These are phyloP conservation scores for Pseudogymnoascus sp. DNA, from an alignment of 2,329 filamentous ascomycete genomes.

Conservation along the genomic window DNA sequence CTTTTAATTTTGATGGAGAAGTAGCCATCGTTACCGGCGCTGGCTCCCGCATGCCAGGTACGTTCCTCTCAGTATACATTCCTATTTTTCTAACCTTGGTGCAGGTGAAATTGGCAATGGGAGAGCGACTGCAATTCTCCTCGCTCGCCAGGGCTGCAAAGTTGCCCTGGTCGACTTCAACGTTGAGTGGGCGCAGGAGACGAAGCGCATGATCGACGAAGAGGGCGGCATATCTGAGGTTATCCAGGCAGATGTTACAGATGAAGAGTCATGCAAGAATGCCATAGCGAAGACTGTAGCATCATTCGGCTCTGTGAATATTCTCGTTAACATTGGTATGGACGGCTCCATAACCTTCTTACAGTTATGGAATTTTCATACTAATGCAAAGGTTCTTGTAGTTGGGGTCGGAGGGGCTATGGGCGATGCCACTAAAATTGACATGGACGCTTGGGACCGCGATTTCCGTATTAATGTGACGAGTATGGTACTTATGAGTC, in stretches of 20 bases:
- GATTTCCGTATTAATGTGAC: slow-evolving; percentile 53
- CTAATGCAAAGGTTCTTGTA: slow-evolving; percentile 21
- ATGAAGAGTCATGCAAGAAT: slow-evolving; percentile 40
- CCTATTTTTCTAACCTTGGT: slow-evolving; percentile 14
- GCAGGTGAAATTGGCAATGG: slow-evolving; percentile 54
- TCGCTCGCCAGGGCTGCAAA: slow-evolving; percentile 48
- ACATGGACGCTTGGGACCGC: slow-evolving; percentile 47
- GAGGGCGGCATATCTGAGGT: slow-evolving; percentile 36
- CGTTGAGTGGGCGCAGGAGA: slow-evolving; percentile 40
- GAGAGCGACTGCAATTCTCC: slow-evolving; percentile 47
- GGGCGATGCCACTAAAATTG: slow-evolving; percentile 52
- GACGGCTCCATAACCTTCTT: background rate
- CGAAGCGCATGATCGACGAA: slow-evolving; percentile 22
- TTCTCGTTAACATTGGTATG: slow-evolving; percentile 58
- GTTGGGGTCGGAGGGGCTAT: slow-evolving; percentile 40
- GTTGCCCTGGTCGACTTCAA: slow-evolving; percentile 51
- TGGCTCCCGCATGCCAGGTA: slow-evolving; percentile 31
- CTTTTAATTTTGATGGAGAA: background rate
- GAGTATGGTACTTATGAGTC: slow-evolving; percentile 57
- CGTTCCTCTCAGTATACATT: background rate
- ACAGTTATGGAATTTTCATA: slow-evolving; percentile 15
- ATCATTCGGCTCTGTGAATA: slow-evolving; percentile 48
- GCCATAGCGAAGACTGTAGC: slow-evolving; percentile 33
- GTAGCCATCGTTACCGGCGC: slow-evolving; percentile 51
- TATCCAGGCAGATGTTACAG: slow-evolving; percentile 46